Percentiles rank a stretch among this genome's conserved stretches.
These are phyloP conservation scores for Scolecobasidium constrictum DNA, from an alignment of 2,329 filamentous ascomycete species.

Conservation along the genomic window DNA sequence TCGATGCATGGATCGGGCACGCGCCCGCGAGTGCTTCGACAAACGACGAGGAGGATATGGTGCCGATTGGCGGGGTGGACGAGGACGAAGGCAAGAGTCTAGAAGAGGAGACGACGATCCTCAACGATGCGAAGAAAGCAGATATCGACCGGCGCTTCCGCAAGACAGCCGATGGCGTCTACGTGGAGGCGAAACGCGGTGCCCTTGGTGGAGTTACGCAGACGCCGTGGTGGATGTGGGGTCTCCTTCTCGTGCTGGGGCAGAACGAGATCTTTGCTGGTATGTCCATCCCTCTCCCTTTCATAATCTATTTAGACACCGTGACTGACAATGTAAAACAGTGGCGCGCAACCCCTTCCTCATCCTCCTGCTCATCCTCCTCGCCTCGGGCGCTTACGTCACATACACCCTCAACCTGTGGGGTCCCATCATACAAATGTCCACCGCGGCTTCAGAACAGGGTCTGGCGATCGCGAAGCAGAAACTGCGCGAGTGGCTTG, in stretches of 20 bases:
- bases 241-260: conserved; percentile 75
- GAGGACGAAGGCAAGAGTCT: conserved; percentile 90
- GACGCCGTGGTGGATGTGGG: conserved; percentile 91
- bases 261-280: conserved; percentile 97
- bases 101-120: conserved; percentile 93
- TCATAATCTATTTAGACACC: conserved; percentile 14
- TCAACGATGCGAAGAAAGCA: conserved; percentile 80
- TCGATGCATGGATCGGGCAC: conserved; percentile 71
- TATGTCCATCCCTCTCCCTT: conserved; percentile 37
- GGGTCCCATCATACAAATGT: conserved; percentile 92
- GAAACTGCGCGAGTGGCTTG: conserved; percentile 79
- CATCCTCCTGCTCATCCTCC: conserved; percentile 76
- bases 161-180: conserved; percentile 95
- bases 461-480: conserved; percentile 87
- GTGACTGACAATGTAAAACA: conserved; percentile 26
- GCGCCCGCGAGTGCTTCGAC: conserved; percentile 63
- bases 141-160: conserved; percentile 93
- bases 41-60: conserved; percentile 81
- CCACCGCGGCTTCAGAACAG: conserved; percentile 76
- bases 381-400: conserved; percentile 68
- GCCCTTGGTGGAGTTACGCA: conserved; percentile 93
- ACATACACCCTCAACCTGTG: conserved; percentile 92
- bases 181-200: conserved; percentile 93
- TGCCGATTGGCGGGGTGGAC: conserved; percentile 85
- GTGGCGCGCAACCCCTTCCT: conserved; percentile 90